A percentile compares a stretch with the other conserved stretches of the same genome.
These are phyloP conservation scores for Neonectria neomacrospora DNA, from an alignment of 2,329 filamentous ascomycete genomes.

Conservation along the genomic window DNA sequence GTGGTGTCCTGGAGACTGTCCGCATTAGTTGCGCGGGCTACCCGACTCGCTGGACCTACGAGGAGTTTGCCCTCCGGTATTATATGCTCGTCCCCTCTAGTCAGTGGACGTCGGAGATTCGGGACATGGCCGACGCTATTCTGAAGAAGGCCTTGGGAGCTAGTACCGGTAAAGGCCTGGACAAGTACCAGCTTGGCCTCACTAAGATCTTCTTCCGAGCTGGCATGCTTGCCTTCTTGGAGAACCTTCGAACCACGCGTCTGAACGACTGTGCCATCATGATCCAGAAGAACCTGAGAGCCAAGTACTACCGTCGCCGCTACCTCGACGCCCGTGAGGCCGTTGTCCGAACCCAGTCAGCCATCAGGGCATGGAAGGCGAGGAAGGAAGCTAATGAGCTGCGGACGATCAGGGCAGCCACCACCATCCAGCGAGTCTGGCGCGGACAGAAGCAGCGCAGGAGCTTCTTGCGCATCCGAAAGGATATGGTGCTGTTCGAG, in stretches of 20 bases:
- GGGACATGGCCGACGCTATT: slow-evolving; percentile 93
- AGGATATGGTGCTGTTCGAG: slow-evolving; percentile 88
- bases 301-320: slow-evolving; percentile 92
- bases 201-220: slow-evolving; percentile 99
- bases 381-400: slow-evolving; percentile 82
- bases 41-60: slow-evolving; percentile 97
- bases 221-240: slow-evolving; percentile 97
- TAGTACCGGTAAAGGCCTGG: slow-evolving; percentile 76
- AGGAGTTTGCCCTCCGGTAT: slow-evolving; percentile 96
- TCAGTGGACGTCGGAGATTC: slow-evolving; percentile 93
- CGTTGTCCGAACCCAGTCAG: slow-evolving; percentile 82
- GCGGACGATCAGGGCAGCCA: slow-evolving; percentile 86
- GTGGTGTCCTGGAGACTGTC: slow-evolving; percentile 98
- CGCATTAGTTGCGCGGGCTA: slow-evolving; percentile 98
- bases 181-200: slow-evolving; percentile 97
- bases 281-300: slow-evolving; percentile 98
- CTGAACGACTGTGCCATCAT: slow-evolving; percentile 95
- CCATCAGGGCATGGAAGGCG: slow-evolving; percentile 80
- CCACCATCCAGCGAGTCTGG: slow-evolving; percentile 95
- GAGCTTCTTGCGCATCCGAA: slow-evolving; percentile 79
- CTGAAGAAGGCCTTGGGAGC: slow-evolving; percentile 87
- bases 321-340: slow-evolving; percentile 88
- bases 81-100: slow-evolving; percentile 96
- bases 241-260: slow-evolving; percentile 89
- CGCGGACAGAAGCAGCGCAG: slow-evolving; percentile 90